phyloP scores from a whole-genome alignment of 768 basidiomycete genomes.

The Infundibulicybe gibba region DNA sequence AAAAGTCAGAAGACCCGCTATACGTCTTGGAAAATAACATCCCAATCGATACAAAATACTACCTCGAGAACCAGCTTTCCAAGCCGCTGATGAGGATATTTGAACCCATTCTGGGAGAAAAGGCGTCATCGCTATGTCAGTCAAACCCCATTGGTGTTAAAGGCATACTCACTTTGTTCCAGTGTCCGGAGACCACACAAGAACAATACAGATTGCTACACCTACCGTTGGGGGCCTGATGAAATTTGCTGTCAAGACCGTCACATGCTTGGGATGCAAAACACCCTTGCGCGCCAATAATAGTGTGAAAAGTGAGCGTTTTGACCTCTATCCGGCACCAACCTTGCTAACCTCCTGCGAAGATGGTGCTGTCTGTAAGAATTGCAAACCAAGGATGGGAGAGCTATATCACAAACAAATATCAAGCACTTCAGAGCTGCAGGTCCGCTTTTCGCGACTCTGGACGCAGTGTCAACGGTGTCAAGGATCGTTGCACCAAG shows the following conservation, averaged over 20 bases:
- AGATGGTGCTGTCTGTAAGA: conserved; percentile 95
- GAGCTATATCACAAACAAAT: conserved; percentile 95
- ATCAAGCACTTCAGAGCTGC: conserved; percentile 64
- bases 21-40: conserved; percentile 98
- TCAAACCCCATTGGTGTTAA: conserved; percentile 9
- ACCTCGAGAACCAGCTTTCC: conserved; percentile 95
- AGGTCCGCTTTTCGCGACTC: conserved; percentile 89
- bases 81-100: conserved; percentile 98
- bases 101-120: conserved; percentile 95
- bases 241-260: conserved; percentile 97
- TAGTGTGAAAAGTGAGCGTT: conserved; percentile 59
- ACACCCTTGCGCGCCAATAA: conserved; percentile 79
- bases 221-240: conserved; percentile 95
- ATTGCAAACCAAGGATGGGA: conserved; percentile 80
- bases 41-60: conserved; percentile 97
- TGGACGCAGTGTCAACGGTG: conserved; percentile 99
- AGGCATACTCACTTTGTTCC: conserved; percentile 5
- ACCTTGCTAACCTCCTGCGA: conserved; percentile 1
- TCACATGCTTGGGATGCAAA: conserved; percentile 94
- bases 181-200: conserved; percentile 97
- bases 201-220: conserved; percentile 94
- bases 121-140: conserved; percentile 79
- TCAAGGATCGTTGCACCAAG: conserved; percentile 97
- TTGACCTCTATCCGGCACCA: neutral
- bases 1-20: conserved; percentile 97